Base-by-base conservation (phyloP, 164 flowering plant species). In the Annona cherimola region DNA sequence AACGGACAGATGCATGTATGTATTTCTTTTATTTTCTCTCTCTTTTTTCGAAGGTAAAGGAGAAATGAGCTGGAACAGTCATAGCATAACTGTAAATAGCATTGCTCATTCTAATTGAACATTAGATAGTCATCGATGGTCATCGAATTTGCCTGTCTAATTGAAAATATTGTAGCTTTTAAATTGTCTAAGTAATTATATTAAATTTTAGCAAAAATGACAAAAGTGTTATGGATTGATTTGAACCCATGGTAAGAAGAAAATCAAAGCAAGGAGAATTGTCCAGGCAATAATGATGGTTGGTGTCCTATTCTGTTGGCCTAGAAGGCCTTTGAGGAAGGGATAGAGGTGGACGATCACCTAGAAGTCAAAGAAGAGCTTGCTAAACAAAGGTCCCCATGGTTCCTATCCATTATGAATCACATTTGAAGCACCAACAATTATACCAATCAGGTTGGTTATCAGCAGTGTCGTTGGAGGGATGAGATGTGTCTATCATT, bases 341-440 rank as follows among this genome's bases (percentile, higher is more conserved):
- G 80, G 80, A 61, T 80, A 77, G 42, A 80, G 80, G 66, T 80
- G 83, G 70, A 80, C 74, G 50, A 80, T 80, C 78, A 77, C 83
- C 83, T 80, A 80, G 69, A 80, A 77, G 41, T 80, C 78, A 66
- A 80, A 80, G 73, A 80, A 80, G 5, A 80, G 74, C 69, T 80
- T 77, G 45, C 82, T 80, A 67, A 80, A 80, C 5, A 80, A 76
- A 8, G 82, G 82, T n/a, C 80, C 80, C 82, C 82, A 80, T 5
- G 82, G 75, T 46, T 77, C 70, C 43, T 80, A 80, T 0, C 82
- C 82, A 6, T 76, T 72, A 74, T 80, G 77, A 45, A 80, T 66
- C 39, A 80, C 82, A 50, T 80, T 65, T 4, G 82, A 80, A 5
- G 77, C 62, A 16, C 82, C 82, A 18, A 80, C 82, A 45, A 77